phyloP scores from a whole-genome alignment of 2,329 filamentous ascomycete species.

The Hypocrella siamensis region DNA sequence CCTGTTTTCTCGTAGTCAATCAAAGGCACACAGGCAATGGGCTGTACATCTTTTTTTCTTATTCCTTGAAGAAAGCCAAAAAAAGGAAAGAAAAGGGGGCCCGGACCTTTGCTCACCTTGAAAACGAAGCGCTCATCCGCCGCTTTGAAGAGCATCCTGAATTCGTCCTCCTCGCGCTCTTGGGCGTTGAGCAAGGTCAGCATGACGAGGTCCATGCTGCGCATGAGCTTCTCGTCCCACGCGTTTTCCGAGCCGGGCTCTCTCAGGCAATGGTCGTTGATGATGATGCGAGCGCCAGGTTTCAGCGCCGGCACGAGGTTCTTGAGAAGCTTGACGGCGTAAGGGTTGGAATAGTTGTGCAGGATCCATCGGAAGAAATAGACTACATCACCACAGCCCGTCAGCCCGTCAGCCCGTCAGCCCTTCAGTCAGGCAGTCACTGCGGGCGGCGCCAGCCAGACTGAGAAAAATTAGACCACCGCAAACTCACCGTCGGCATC shows the following conservation, averaged over 20 bases:
- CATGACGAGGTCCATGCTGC: slow-evolving; percentile 37
- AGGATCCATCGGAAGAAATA: slow-evolving; percentile 46
- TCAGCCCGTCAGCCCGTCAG: too few relatives aligned
- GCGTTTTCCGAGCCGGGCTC: slow-evolving; percentile 21
- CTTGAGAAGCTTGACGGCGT: slow-evolving; percentile 30
- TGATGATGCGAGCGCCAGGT: slow-evolving; percentile 31
- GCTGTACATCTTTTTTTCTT: background rate
- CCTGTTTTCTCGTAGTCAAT: slow-evolving; percentile 10
- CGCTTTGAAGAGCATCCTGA: slow-evolving; percentile 24
- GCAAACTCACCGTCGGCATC: slow-evolving; percentile 30
- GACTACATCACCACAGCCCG: too few relatives aligned
- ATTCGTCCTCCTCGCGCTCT: slow-evolving; percentile 31
- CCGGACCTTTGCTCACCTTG: slow-evolving; percentile 13
- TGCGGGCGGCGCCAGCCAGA: too few relatives aligned
- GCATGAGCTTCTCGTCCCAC: slow-evolving; percentile 30
- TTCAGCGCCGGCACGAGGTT: slow-evolving; percentile 38
- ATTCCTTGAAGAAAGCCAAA: background rate
- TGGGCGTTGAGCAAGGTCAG: slow-evolving; percentile 33
- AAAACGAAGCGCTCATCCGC: slow-evolving; percentile 28
- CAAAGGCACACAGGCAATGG: background rate
- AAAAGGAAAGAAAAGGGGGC: background rate
- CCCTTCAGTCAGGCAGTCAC: too few relatives aligned
- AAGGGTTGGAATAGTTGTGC: slow-evolving; percentile 43
- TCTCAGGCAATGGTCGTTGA: slow-evolving; percentile 28
- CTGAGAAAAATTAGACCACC: background rate